These are phyloP conservation scores for Paxillus rubicundulus DNA, from an alignment of 768 basidiomycete genomes.

Conservation along the genomic window DNA sequence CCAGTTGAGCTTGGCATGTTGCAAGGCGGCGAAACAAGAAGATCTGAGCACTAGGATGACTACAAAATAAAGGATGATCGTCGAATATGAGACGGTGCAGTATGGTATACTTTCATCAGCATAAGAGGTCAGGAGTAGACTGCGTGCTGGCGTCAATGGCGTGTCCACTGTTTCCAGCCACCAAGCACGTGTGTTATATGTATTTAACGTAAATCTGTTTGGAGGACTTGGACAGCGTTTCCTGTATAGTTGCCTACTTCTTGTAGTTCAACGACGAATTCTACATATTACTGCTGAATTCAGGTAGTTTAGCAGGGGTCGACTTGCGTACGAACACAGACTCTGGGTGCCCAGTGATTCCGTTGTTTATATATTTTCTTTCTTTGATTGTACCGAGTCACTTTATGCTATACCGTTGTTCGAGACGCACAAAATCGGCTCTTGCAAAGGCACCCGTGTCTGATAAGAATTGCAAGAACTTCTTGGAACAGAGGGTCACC, in stretches of 20 bases:
- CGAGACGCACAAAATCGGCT: not conserved
- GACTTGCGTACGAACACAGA: not conserved
- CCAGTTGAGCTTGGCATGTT: conserved; percentile 44
- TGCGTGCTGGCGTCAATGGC: not conserved
- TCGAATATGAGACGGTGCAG: conserved; percentile 11
- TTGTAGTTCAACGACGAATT: too few relatives aligned
- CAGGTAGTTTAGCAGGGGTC: too few relatives aligned
- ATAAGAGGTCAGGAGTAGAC: not conserved
- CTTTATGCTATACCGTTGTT: not conserved
- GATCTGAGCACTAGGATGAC: not conserved
- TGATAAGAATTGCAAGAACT: too few relatives aligned
- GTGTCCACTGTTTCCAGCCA: not conserved
- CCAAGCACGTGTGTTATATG: too few relatives aligned
- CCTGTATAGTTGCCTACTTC: not conserved
- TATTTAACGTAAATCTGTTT: not conserved
- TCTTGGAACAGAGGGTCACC: too few relatives aligned
- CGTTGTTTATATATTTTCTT: too few relatives aligned
- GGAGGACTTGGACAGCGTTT: too few relatives aligned
- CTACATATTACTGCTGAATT: too few relatives aligned
- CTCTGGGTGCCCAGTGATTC: too few relatives aligned
- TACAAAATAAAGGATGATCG: not conserved
- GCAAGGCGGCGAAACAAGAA: not conserved
- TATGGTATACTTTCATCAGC: conserved; percentile 19
- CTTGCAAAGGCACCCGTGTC: too few relatives aligned
- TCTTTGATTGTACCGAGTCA: too few relatives aligned